phyloP scores from a whole-genome alignment of 164 flowering plant genomes.

The Magnolia changhungtana region DNA sequence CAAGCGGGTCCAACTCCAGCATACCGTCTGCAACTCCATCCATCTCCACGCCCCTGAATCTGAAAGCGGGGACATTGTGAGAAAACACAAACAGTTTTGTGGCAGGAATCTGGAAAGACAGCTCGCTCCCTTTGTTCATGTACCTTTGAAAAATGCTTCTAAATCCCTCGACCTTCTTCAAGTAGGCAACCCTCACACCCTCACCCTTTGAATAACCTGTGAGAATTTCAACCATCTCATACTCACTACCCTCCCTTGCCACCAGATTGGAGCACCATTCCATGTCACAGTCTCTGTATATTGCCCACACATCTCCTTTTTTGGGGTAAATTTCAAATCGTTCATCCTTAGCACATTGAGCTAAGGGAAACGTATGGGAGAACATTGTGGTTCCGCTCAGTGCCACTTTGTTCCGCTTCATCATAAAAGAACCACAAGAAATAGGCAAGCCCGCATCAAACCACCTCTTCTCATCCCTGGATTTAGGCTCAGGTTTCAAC shows the following conservation, averaged over 20 bases:
- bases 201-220: conserved; percentile 25
- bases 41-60: conserved; percentile 30
- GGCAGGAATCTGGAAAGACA: conserved; percentile 25
- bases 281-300: conserved; percentile 38
- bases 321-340: conserved; percentile 36
- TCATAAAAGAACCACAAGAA: conserved; percentile 43
- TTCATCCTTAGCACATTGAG: conserved; percentile 15
- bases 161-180: conserved; percentile 34
- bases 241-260: conserved; percentile 17
- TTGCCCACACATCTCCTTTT: conserved; percentile 50
- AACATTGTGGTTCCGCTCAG: conserved; percentile 17
- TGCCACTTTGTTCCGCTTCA: conserved; percentile 15
- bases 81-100: conserved; percentile 34
- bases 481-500: conserved; percentile 43
- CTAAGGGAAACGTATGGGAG: conserved; percentile 32
- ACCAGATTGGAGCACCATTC: conserved; percentile 32
- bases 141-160: conserved; percentile 28
- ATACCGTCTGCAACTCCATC: conserved; percentile 25
- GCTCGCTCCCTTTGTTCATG: conserved; percentile 14
- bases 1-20: conserved; percentile 37
- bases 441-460: conserved; percentile 46
- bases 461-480: conserved; percentile 38
- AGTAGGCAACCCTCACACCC: conserved; percentile 19
- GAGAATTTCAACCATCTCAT: conserved; percentile 33
- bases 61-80: conserved; percentile 36